Conservation (phyloP, 1,284 basidiomycete species). For the Moesziomyces antarcticus region DNA sequence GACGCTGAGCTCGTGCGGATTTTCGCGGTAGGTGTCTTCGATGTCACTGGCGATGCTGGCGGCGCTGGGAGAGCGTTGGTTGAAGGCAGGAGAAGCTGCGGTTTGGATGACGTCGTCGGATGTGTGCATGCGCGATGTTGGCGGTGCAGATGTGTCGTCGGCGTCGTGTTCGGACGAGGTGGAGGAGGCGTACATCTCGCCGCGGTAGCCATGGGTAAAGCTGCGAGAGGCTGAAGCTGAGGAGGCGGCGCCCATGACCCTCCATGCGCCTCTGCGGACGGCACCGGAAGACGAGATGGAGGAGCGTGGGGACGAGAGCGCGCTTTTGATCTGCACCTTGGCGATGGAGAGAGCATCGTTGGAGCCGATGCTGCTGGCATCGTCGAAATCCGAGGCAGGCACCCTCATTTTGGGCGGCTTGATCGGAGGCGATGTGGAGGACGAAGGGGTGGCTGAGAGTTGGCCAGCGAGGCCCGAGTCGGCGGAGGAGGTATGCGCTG, state of each 20-base stretch:
- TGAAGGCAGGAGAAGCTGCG: constrained; percentile 5
- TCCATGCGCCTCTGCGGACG: constrained; percentile 45
- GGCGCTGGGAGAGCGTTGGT: neutral
- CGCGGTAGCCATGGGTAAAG: constrained; percentile 28
- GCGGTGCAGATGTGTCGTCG: constrained; percentile 14
- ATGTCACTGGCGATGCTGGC: neutral
- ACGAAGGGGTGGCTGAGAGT: constrained; percentile 7
- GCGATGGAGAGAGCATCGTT: constrained; percentile 22
- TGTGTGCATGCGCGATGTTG: constrained; percentile 2
- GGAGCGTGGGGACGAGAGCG: constrained; percentile 47
- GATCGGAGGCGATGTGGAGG: constrained; percentile 23
- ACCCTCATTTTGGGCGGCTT: constrained; percentile 29
- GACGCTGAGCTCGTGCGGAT: constrained; percentile 32
- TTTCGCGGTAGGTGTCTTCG: constrained; percentile 28
- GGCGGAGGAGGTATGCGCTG: constrained; percentile 24
- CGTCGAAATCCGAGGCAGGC: constrained; percentile 28
- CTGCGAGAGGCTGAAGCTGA: constrained; percentile 27
- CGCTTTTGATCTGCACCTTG: constrained; percentile 48
- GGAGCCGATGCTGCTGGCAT: constrained; percentile 43
- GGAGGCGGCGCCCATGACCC: constrained; percentile 31
- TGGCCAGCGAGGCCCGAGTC: constrained; percentile 11
- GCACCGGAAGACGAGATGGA: constrained; percentile 43
- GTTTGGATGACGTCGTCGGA: neutral
- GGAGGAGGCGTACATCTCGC: constrained; percentile 25
- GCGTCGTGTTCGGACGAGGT: constrained; percentile 29